Percentiles rank a stretch among this genome's conserved stretches.
Evolutionary conservation across 306 rosid species (phyloP).

Genomic region (Dryas alaskensis): DNA sequence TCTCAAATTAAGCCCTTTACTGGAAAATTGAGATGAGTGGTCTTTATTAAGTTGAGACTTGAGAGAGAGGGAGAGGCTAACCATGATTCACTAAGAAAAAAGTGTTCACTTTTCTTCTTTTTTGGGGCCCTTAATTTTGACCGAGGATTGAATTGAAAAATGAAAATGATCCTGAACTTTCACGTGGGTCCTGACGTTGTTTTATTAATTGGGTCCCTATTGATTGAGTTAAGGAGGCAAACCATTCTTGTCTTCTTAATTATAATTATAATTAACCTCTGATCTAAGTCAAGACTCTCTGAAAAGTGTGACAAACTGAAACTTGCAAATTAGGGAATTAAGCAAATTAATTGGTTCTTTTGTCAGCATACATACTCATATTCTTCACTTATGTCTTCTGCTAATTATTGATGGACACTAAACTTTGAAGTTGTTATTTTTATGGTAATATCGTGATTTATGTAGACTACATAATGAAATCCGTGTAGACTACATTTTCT

Average conservation of each 20-base stretch:
- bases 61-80: neutral
- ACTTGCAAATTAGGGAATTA: neutral
- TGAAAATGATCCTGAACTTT: conserved; percentile 13
- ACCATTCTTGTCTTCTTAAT: too few relatives aligned
- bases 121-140: conserved; percentile 20
- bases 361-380: neutral
- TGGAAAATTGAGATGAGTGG: too few relatives aligned
- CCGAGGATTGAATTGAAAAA: conserved; percentile 10
- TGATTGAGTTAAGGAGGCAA: neutral
- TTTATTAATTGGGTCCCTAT: conserved; percentile 4
- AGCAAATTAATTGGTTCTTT: neutral
- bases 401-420: conserved; percentile 4
- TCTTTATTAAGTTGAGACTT: neutral
- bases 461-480: too few relatives aligned
- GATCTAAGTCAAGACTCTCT: conserved; percentile 1
- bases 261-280: too few relatives aligned
- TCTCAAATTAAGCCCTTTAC: too few relatives aligned
- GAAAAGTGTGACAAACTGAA: conserved; percentile 2
- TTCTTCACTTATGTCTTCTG: conserved; percentile 12
- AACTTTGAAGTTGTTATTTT: neutral
- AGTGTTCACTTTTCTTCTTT: conserved; percentile 12
- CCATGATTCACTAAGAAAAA: conserved; percentile 14
- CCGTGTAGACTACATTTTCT: too few relatives aligned
- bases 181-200: conserved; percentile 15
- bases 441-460: too few relatives aligned